Base-by-base conservation (phyloP, 208 protist genomes). In the Leishmania arabica region DNA sequence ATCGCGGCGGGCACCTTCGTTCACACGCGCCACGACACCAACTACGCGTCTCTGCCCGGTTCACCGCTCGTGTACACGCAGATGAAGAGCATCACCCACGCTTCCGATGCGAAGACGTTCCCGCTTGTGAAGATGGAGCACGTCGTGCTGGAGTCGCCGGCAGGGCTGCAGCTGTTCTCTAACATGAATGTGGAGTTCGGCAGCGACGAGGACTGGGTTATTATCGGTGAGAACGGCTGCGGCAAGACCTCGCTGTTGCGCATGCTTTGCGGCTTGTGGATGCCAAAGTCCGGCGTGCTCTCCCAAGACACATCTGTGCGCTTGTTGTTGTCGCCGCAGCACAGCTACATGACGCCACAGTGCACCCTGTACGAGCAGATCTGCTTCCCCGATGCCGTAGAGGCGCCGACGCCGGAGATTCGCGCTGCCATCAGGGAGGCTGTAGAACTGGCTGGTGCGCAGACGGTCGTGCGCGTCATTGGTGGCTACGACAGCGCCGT, bases 221-320 rank as follows among this genome's bases (percentile, higher is more conserved):
- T 97, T 81, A 74, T 95, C 37, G 94, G 94, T 31, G 90, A 93
- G 58, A 98, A 98, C 72, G 94, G 93, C 37, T 94, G 87, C 73
- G 94, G 94, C 45, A 98, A 98, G 85, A 96, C 93, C 17, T 97
- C 93, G 47, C 72, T 98, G 31, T 82, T 97, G 45, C 90, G 93
- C 73, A 93, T 98, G 89, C 84, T 98, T 60, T 90, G 86, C 27
- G 92, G 93, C 4, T 84, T 98, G 74, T 98, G 95, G 93, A 86
- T 85, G 60, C 91, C 91, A 40, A 88, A 79, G 37, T 79, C 84
- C 24, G 93, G 95, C 56, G 47, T 71, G 53, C 88, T 94, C 5
- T 80, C 86, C 27, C 72, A 90, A 66, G 85, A 94, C 64, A 77
- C 80, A 40, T 74, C 82, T 31, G 83, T 97, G 19, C 76, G 83